Evolutionary conservation across 2,329 filamentous ascomycete species (phyloP).

Genomic region (Mollisiaceae sp.): DNA sequence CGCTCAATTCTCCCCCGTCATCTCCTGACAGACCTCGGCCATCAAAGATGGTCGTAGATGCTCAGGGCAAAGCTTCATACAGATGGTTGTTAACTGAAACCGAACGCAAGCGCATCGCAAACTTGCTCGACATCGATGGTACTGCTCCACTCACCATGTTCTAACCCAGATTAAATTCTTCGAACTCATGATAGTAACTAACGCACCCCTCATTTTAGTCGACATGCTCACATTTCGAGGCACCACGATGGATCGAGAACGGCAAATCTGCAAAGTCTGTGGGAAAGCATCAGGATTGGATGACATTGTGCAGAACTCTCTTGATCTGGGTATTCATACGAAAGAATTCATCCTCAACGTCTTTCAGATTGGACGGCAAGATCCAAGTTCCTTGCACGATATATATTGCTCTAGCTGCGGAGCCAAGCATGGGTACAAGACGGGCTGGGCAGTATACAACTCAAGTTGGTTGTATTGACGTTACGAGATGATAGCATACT

Average conservation of each 20-base stretch:
- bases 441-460: background rate
- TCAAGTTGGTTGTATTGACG: background rate
- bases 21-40: background rate
- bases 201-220: background rate
- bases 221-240: background rate
- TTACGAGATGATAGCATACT: background rate
- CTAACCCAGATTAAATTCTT: background rate
- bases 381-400: background rate
- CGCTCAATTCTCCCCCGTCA: background rate
- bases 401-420: slow-evolving; percentile 1
- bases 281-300: slow-evolving; percentile 5
- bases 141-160: background rate
- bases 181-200: background rate
- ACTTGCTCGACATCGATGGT: background rate
- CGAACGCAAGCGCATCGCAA: background rate
- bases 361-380: background rate
- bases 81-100: background rate
- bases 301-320: slow-evolving; percentile 1
- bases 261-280: background rate
- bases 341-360: background rate
- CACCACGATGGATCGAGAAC: background rate
- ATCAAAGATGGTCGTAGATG: slow-evolving; percentile 1
- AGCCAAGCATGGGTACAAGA: background rate
- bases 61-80: slow-evolving; percentile 1
- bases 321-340: background rate